These are phyloP conservation scores for Myxozyma geophila DNA, from an alignment of 805 yeast genomes.

Conservation along the genomic window DNA sequence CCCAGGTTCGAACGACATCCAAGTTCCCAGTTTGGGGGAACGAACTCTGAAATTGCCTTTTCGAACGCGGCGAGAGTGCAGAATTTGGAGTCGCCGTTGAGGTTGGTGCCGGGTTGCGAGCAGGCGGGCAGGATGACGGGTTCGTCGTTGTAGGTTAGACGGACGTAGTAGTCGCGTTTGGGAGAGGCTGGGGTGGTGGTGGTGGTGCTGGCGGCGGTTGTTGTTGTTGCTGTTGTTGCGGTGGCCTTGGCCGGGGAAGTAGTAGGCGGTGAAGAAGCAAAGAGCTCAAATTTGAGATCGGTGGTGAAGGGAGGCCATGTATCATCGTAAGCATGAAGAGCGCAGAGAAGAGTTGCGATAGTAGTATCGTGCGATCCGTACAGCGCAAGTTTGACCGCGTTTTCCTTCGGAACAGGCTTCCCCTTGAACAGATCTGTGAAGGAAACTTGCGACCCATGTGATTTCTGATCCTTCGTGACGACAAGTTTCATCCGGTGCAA, in stretches of 20 bases:
- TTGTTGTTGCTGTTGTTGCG: too few species aligned
- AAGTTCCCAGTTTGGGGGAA: conserved; percentile 31
- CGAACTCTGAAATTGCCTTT: conserved; percentile 11
- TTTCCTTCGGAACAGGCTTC: conserved; percentile 9
- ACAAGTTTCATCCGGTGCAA: conserved; percentile 29
- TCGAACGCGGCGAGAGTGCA: conserved; percentile 31
- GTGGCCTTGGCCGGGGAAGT: background rate
- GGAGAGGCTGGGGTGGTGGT: background rate
- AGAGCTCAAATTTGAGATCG: conserved; percentile 35
- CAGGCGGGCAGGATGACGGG: conserved; percentile 34
- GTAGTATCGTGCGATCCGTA: conserved; percentile 39
- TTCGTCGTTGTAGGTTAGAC: conserved; percentile 34
- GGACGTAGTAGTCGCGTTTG: conserved; percentile 34
- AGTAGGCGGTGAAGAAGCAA: conserved; percentile 11
- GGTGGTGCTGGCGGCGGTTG: too few species aligned
- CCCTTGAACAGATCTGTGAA: conserved; percentile 2
- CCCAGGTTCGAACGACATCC: conserved; percentile 30
- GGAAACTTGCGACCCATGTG: background rate
- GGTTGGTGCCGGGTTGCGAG: conserved; percentile 18
- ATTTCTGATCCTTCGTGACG: conserved; percentile 18
- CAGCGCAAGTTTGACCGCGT: conserved; percentile 29
- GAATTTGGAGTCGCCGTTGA: conserved; percentile 21
- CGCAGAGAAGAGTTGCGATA: conserved; percentile 35
- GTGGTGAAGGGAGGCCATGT: conserved; percentile 38
- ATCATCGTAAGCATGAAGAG: conserved; percentile 32